Evolutionary conservation across 495 filamentous ascomycete genomes (phyloP), one percentile per base, ranked within the genome.

Genomic region (Trichoderma gamsii): DNA sequence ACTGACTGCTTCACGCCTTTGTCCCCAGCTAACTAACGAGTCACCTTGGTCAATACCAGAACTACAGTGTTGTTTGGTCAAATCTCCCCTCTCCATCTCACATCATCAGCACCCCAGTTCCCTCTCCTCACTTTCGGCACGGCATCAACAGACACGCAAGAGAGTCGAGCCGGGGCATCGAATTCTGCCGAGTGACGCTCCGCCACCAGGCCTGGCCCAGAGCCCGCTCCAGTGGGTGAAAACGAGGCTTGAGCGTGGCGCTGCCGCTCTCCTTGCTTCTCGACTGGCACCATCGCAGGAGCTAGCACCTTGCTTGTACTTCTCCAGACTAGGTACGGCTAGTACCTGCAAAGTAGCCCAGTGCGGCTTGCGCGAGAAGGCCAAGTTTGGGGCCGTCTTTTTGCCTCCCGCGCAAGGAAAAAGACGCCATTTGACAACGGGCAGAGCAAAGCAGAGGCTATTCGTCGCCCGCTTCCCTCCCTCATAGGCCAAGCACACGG

Each of bases 111-210:
- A 59, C 21, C 51, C 51, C 51, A 3, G 23, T 12, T 23, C 51
- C 25, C 21, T 52, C 49, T 52, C 49, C 49, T 52, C 49, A 52
- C n/a, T 52, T 27, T 61, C 56, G 56, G 56, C 56, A 61, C 56
- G 56, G 27, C 56, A 56, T 56, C 21, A 18, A 15, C 51, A 25
- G 51, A 56, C 3, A 18, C 16, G 51, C 56, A 61, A 23, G 56
- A 27, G 23, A 59, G 25, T 32, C 25, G 56, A 13, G n/a, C 56
- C 56, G 56, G 56, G 56, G 56, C 56, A 29, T 61, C 56, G 56
- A 61, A 61, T 61, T 61, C 56, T 61, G 56, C 56, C 56, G 56
- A 61, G 56, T 32, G 56, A 61, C 56, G n/a, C 56, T 61, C 56
- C 56, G 56, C 56, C 56, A 61, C 56, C 56, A 46, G 56, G 56